Percentiles rank a stretch among this genome's conserved stretches.
phyloP scores from a whole-genome alignment of 2,329 filamentous ascomycete species.

The Colletotrichum sp. region DNA sequence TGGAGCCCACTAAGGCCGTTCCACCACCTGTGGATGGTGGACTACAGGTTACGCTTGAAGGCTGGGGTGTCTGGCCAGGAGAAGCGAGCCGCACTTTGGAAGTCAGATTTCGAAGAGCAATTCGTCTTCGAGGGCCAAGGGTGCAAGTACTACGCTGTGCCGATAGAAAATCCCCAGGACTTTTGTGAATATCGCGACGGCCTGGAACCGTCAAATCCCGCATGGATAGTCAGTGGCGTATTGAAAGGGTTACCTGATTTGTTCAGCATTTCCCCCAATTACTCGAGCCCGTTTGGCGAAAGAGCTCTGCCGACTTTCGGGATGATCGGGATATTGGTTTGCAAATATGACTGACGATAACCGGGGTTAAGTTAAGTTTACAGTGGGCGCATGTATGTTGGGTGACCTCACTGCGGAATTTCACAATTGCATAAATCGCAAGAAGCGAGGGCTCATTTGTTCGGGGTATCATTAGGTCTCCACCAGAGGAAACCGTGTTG shows the following conservation, averaged over 20 bases:
- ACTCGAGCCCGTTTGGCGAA: too few relatives aligned
- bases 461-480: not conserved
- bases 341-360: not conserved
- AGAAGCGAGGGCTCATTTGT: not conserved
- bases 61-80: accelerated
- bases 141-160: not conserved
- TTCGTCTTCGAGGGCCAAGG: not conserved
- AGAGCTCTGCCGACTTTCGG: accelerated
- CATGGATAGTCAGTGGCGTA: accelerated
- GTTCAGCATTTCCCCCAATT: too few relatives aligned
- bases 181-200: not conserved
- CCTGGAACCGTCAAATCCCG: not conserved
- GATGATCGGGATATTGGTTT: not conserved
- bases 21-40: not conserved
- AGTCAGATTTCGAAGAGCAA: not conserved
- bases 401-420: not conserved
- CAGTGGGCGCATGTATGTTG: not conserved
- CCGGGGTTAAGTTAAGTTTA: not conserved
- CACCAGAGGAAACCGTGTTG: not conserved
- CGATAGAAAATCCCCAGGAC: not conserved
- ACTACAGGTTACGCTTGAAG: not conserved
- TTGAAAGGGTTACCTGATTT: too few relatives aligned
- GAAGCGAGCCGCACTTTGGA: not conserved
- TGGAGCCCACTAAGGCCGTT: accelerated
- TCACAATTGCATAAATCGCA: not conserved